These are phyloP conservation scores for Lactarius akahatsu DNA, from an alignment of 768 basidiomycete species.

Conservation along the genomic window DNA sequence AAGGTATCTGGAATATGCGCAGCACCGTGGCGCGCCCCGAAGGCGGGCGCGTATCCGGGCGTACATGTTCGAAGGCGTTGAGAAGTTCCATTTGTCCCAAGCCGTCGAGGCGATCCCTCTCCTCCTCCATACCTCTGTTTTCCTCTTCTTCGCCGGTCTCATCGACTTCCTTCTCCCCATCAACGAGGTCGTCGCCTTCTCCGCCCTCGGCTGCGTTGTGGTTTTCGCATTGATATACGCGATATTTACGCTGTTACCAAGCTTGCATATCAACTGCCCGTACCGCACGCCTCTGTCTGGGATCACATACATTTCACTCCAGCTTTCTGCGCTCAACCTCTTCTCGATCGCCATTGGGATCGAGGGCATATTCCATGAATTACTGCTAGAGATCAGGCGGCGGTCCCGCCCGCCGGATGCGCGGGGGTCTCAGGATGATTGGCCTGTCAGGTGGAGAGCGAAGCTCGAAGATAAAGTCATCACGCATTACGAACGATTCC, in stretches of 20 bases:
- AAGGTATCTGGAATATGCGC: not conserved
- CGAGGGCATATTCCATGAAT: not conserved
- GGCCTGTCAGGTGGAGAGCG: not conserved
- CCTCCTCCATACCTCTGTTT: not conserved
- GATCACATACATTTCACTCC: not conserved
- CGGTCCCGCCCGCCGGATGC: not conserved
- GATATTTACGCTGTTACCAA: not conserved
- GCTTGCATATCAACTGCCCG: not conserved
- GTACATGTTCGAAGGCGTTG: not conserved
- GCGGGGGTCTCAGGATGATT: not conserved
- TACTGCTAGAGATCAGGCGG: not conserved
- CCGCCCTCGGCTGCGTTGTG: not conserved
- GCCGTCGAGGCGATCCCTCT: not conserved
- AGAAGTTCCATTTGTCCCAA: not conserved
- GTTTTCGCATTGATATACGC: not conserved
- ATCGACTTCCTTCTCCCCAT: not conserved
- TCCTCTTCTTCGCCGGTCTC: slow-evolving; percentile 1
- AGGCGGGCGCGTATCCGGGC: not conserved
- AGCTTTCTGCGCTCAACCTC: not conserved
- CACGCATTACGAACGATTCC: not conserved
- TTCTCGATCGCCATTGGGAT: not conserved
- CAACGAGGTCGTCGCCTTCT: not conserved
- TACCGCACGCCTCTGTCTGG: not conserved
- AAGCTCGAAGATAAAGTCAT: not conserved
- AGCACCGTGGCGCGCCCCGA: not conserved